phyloP scores from a whole-genome alignment of 257 asterid genomes.

The Lavandula angustifolia region DNA sequence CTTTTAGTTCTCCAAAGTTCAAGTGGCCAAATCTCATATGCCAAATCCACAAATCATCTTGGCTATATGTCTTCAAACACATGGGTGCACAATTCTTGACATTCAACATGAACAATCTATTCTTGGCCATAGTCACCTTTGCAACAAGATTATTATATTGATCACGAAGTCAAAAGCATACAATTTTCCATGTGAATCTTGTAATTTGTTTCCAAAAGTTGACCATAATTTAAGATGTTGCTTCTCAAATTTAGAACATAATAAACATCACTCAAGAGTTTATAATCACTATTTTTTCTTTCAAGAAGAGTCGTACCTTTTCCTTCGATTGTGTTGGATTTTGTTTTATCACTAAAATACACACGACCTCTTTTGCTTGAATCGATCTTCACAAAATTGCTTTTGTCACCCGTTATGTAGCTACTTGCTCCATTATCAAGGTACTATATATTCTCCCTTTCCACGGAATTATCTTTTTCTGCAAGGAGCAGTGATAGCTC shows the following conservation, averaged over 20 bases:
- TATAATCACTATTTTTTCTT: conserved; percentile 7
- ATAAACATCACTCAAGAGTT: not conserved
- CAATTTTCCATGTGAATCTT: conserved; percentile 9
- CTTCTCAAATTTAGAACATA: not conserved
- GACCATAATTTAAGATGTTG: conserved; percentile 9
- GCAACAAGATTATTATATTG: conserved; percentile 13
- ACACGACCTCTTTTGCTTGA: not conserved
- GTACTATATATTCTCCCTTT: too few species aligned
- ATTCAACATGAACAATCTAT: not conserved
- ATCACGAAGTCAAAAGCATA: not conserved
- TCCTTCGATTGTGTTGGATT: too few species aligned
- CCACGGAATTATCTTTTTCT: not conserved
- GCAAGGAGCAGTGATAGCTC: not conserved
- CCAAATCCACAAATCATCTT: conserved; percentile 17
- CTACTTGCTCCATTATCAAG: not conserved
- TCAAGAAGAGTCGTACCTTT: not conserved
- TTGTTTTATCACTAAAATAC: not conserved
- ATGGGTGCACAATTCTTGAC: not conserved
- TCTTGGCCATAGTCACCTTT: not conserved
- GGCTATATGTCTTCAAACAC: conserved; percentile 4
- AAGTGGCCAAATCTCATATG: conserved; percentile 20
- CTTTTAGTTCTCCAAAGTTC: conserved; percentile 15
- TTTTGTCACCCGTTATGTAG: not conserved
- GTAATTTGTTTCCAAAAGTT: conserved; percentile 15
- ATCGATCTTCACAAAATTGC: not conserved